Base-by-base conservation (phyloP, 169 alveolate genomes). In the Eimeria sp. region DNA sequence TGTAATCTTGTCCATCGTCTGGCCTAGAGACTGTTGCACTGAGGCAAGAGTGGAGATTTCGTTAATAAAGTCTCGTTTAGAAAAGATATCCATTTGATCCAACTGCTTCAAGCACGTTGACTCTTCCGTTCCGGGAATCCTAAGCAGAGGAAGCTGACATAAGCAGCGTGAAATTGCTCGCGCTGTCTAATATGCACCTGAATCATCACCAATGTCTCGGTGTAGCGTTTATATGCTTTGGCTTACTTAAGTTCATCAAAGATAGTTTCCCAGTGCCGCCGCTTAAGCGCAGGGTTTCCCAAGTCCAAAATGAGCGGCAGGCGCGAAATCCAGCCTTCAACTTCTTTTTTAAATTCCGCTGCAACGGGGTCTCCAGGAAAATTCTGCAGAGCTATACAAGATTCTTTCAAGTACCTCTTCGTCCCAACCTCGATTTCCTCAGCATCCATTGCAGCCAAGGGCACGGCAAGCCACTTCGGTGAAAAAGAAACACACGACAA, bases 1-100 rank as follows among this genome's bases (percentile, higher is more conserved):
- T 77, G 95, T 97, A 97, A 97, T 97, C 95, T 97, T 97, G 27
- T 91, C 96, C 46, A 97, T 96, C 56, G 97, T 97, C 76, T 95
- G 97, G 93, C 97, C 98, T 9, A 98, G 95, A 62, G 98, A 85
- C 78, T 91, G 97, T 95, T 98, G 98, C 89, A 97, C 97, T 8
- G 98, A 96, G 20, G 99, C 98, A 23, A 95, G 95, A 56, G 97
- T 98, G 30, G 98, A 96, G 10, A 98, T 95, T 68, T 97, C 98
- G 82, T 97, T 97, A 40, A 98, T 90, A 37, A 83, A 91, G 60
- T 96, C 97, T 46, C 97, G 85, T 68, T 96, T 89, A 14, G 97
- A 93, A 56, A 90, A 91, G 25, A 98, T 74, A 43, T 97, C 97
- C 64, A 46, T 83, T 14, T 95, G 96, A 30, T 97, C 95, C 33